Conservation (phyloP, 2,329 filamentous ascomycete genomes). For the Fusarium bulbicola region DNA sequence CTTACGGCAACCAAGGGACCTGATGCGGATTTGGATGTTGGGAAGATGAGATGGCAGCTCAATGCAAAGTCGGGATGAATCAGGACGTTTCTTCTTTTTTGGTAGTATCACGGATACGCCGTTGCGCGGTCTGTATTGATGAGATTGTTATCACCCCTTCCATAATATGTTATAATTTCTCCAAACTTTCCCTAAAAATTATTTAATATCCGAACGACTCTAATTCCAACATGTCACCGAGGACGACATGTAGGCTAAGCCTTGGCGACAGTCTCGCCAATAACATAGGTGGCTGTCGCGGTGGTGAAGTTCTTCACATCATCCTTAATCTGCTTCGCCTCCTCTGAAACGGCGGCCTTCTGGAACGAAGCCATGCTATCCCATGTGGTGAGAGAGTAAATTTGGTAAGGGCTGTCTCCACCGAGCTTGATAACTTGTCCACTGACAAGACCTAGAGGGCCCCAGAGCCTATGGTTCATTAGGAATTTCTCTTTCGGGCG, state of each 20-base stretch:
- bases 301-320: constrained; percentile 22
- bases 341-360: not conserved
- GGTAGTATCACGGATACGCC: fast-evolving
- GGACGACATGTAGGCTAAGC: not conserved
- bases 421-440: constrained; percentile 3
- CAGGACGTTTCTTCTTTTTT: not conserved
- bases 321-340: not conserved
- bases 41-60: constrained; percentile 1
- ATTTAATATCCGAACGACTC: fast-evolving
- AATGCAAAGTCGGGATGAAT: not conserved
- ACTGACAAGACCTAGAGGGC: not conserved
- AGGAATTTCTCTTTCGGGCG: fast-evolving
- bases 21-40: constrained; percentile 1
- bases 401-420: constrained; percentile 6
- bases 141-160: too few relatives aligned
- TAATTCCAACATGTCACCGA: fast-evolving
- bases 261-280: not conserved
- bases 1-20: not conserved
- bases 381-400: constrained; percentile 3
- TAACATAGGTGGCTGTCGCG: not conserved
- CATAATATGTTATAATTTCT: not conserved
- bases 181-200: fast-evolving
- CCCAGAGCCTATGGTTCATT: not conserved
- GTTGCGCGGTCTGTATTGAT: fast-evolving
- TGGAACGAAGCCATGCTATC: constrained; percentile 17